Base-by-base conservation (phyloP, 257 asterid species). In the Mitragyna speciosa region DNA sequence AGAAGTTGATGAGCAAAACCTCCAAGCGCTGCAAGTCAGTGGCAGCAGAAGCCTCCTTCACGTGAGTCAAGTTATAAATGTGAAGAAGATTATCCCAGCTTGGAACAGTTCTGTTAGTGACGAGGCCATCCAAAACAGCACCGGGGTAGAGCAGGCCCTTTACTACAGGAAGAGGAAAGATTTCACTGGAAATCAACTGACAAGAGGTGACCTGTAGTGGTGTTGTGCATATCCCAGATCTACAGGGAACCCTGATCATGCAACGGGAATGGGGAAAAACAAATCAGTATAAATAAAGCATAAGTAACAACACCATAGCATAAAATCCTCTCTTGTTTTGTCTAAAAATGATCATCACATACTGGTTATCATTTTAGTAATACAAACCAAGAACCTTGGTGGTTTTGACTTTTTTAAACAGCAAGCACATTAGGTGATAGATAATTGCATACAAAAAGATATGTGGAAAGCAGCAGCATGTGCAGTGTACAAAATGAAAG, bases 61-160 rank as follows among this genome's bases (percentile, higher is more conserved):
- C 87, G 63, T 80, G 77, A 61, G 97, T 91, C 89, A 96, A 86
- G 93, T 96, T 94, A 81, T 94, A 94, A 56, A 89, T 76, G 84
- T 51, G 73, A 72, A 91, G 86, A 80, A 96, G 88, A 86, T 87
- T 82, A 76, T 83, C 85, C 98, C 99, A 96, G 61, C 91, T 89
- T 54, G 98, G 99, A 71, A 96, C 82, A 39, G 88, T 85, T 87
- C 79, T 75, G 83, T 83, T 73, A 58, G 28, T 90, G 77, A 88
- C 12, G 71, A 94, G 86, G 67, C 91, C 91, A 73, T 89, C 86
- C 67, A 84, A 86, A 48, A 91, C 8, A 48, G 99, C 98, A 76
- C 99, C 99, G 0, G 98, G 98, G 84, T 90, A 96, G 79, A 96
- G 99, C 71, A 94, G 92, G 84, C 86, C 91, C 87, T 96, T 96